phyloP scores from a whole-genome alignment of 768 basidiomycete genomes.

The Termitomyces sp. region DNA sequence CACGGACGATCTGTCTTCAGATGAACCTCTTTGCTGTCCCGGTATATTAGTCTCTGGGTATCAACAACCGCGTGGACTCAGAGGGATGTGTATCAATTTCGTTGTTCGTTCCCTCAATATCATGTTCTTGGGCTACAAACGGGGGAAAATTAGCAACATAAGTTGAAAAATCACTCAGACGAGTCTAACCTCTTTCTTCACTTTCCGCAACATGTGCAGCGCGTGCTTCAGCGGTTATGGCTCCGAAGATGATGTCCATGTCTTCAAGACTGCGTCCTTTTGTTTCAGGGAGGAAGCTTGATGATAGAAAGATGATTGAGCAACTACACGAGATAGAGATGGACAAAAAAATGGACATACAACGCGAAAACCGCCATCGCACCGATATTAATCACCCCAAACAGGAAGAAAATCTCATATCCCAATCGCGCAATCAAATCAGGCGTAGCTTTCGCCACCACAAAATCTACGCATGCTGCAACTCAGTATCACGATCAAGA shows the following conservation, averaged over 20 bases:
- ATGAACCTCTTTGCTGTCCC: no score
- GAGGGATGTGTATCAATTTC: background rate
- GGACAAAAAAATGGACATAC: slow-evolving; percentile 29
- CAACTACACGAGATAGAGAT: background rate
- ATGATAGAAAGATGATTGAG: background rate
- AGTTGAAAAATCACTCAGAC: background rate
- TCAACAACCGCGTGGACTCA: background rate
- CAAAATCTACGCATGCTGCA: slow-evolving; percentile 49
- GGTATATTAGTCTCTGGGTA: background rate
- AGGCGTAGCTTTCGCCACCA: slow-evolving; percentile 68
- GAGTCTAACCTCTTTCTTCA: slow-evolving; percentile 24
- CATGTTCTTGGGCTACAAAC: background rate
- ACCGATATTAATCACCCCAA: slow-evolving; percentile 65
- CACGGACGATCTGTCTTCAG: no score
- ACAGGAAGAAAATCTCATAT: slow-evolving; percentile 76
- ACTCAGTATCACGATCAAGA: slow-evolving; percentile 4
- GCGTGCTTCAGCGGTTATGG: slow-evolving; percentile 53
- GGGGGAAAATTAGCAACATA: background rate
- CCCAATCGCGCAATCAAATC: slow-evolving; percentile 56
- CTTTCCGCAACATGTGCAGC: slow-evolving; percentile 46
- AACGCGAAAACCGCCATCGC: slow-evolving; percentile 66
- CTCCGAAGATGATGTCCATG: slow-evolving; percentile 53
- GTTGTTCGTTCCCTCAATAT: background rate
- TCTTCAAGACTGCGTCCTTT: slow-evolving; percentile 55
- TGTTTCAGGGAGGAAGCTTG: slow-evolving; percentile 57